Evolutionary conservation across 2,329 filamentous ascomycete genomes (phyloP), one percentile per base, ranked within the genome.

Genomic region (Aureobasidium sp.): DNA sequence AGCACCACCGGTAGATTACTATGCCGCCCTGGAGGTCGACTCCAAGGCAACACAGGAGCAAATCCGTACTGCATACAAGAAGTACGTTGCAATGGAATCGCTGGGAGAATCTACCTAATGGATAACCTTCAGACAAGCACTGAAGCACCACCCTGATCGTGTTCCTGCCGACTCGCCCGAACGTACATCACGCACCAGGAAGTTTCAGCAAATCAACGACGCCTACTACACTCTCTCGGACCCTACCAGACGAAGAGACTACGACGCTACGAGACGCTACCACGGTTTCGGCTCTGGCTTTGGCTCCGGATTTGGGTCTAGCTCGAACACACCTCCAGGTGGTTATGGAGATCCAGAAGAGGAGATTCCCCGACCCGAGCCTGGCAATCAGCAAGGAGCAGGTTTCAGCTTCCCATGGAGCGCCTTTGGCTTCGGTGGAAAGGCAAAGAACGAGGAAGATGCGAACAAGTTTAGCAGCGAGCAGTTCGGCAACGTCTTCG

Each of bases 21-120:
- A 79, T 65, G 73, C 76, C 53, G 71, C 76, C 8, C 75, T 79
- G 40, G 72, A 76, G 64, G 65, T 79, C 70, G 69, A 73, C 60
- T 87, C 93, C 42, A 91, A 87, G 71, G 94, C 95, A 40, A 92
- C 90, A 0, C 88, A 90, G 67, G 90, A 94, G 74, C 92, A 98
- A 77, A 91, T 99, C 76, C 92, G 95, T 72, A 92, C 93, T 85
- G 96, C 95, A 59, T 99, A 98, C 85, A 99, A 99, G 79, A 91
- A 92, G 91, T 68, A 45, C 65, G 69, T 71, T 62, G 56, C 20
- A 20, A 40, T 16, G 11, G 64, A 20, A 48, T 33, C 20, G 10
- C 2, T 15, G 20, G 25, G 50, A 27, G 20, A 3, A 98, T 84
- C 98, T 98, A 78, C 91, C 92, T 91, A 65, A 47, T 64, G 67